Base-by-base conservation (phyloP, 2,329 filamentous ascomycete species). In the Trichoderma sp. region DNA sequence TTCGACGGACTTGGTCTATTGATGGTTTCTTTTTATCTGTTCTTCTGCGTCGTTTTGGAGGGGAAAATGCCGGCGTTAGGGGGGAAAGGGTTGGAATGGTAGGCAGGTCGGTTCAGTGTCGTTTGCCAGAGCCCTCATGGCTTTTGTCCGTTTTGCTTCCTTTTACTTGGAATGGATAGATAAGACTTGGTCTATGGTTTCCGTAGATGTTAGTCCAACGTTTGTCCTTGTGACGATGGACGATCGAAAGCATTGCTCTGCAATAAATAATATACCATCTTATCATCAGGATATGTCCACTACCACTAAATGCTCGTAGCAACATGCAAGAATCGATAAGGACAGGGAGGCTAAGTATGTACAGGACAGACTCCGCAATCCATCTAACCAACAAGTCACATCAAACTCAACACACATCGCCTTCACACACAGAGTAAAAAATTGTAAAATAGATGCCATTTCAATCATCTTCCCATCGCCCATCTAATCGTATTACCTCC, bases 1-100 rank as follows among this genome's bases (percentile, higher is more conserved):
- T 64, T 63, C 48, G 28, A 65, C 64, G 67, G 63, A 56, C 57
- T 65, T 51, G 48, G 56, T 44, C 44, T 56, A 61, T 65, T 45
- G 50, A 55, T 41, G 28, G 30, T 21, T 14, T 45, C 7, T 28
- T 61, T 61, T 45, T 45, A 41, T 41, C 4, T 39, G 3, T 39
- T 14, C 5, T 39, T 39, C 3, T 39, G 2, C 5, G 10, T 39
- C 12, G 10, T 39, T 39, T 39, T 3, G 34, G 5, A 14, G 34
- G 34, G 34, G 34, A 39, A 24, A 48, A 44, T 44, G 51, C 45
- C 19, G 56, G 41, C 56, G 63, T 65, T 65, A 39, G 43, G 47
- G 19, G 24, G 43, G 34, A 17, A 14, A 30, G 30, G 30, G 30
- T 14, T 39, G 34, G 34, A 39, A 39, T 10, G 34, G 7, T 14